Percentiles rank a stretch among this genome's conserved stretches.
Evolutionary conservation across 768 basidiomycete genomes (phyloP).

Genomic region (Suillus variegatus): DNA sequence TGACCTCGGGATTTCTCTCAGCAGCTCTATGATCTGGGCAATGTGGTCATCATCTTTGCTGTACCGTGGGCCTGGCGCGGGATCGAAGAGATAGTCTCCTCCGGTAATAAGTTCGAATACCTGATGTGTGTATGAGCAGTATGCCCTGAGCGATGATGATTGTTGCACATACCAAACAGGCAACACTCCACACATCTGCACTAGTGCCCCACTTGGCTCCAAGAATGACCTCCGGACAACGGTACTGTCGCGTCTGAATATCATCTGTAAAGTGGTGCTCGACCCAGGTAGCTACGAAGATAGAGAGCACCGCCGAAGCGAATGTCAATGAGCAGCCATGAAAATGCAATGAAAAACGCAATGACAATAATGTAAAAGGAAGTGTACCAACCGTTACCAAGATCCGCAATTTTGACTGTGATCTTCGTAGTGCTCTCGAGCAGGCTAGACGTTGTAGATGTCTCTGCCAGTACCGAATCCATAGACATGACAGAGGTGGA

Average conservation of each 20-base stretch:
- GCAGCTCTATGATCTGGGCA: conserved; percentile 95
- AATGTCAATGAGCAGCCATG: conserved; percentile 10
- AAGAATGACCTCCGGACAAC: conserved; percentile 96
- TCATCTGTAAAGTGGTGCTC: conserved; percentile 99
- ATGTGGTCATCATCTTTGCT: conserved; percentile 98
- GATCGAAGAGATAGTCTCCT: conserved; percentile 98
- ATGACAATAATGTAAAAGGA: not conserved
- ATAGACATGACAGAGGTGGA: conserved; percentile 30
- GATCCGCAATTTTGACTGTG: conserved; percentile 98
- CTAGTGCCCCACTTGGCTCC: conserved; percentile 96
- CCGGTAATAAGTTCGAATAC: conserved; percentile 95
- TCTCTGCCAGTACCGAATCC: conserved; percentile 28
- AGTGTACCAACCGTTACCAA: conserved; percentile 79
- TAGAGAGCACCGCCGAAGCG: conserved; percentile 6
- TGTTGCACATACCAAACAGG: conserved; percentile 67
- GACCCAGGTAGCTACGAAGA: conserved; percentile 67
- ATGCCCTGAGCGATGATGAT: conserved; percentile 3
- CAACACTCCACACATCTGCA: conserved; percentile 96
- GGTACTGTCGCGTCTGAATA: conserved; percentile 96
- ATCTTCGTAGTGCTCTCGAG: conserved; percentile 62
- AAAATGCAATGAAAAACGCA: not conserved
- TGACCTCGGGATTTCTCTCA: conserved; percentile 85
- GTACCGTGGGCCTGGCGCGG: conserved; percentile 91
- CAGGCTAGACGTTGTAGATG: conserved; percentile 30
- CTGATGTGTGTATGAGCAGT: conserved; percentile 38